Evolutionary conservation across 371 early-diverging fungal species (phyloP).

Genomic region (Gilbertella persicaria): DNA sequence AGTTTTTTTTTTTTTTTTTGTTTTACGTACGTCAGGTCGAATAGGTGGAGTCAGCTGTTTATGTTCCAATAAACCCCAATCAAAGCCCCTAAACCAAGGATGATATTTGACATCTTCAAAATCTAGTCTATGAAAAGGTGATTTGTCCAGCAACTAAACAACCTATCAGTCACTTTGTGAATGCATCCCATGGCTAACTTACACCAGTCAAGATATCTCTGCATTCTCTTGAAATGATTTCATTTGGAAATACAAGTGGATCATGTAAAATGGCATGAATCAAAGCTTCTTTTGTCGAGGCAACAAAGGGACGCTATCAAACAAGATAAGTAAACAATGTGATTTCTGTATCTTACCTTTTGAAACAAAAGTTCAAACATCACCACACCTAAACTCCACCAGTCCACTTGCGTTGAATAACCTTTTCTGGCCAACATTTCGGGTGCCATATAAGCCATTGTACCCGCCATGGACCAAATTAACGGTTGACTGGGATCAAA

Average conservation of each 20-base stretch:
- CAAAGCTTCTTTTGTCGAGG: constrained; percentile 68
- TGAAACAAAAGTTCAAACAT: constrained; percentile 80
- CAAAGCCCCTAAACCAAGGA: constrained; percentile 61
- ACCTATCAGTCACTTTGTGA: neutral
- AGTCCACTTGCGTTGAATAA: constrained; percentile 72
- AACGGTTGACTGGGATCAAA: constrained; percentile 56
- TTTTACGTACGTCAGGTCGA: constrained; percentile 5
- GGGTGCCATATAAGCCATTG: constrained; percentile 78
- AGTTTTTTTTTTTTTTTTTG: neutral
- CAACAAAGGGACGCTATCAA: constrained; percentile 73
- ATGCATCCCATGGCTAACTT: constrained; percentile 4
- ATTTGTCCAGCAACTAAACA: constrained; percentile 59
- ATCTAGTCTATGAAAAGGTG: constrained; percentile 57
- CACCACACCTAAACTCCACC: constrained; percentile 89
- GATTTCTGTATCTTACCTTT: constrained; percentile 39
- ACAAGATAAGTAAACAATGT: neutral
- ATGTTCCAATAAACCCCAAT: constrained; percentile 57
- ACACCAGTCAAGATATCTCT: constrained; percentile 50
- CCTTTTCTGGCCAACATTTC: constrained; percentile 73
- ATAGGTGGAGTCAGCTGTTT: constrained; percentile 62
- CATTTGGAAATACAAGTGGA: constrained; percentile 60
- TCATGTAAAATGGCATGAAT: constrained; percentile 61
- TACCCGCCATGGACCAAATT: constrained; percentile 65
- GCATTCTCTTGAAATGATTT: constrained; percentile 52
- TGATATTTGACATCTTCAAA: constrained; percentile 57